These are phyloP conservation scores for Pythium monospermum DNA, from an alignment of 352 stramenopile species.

Conservation along the genomic window DNA sequence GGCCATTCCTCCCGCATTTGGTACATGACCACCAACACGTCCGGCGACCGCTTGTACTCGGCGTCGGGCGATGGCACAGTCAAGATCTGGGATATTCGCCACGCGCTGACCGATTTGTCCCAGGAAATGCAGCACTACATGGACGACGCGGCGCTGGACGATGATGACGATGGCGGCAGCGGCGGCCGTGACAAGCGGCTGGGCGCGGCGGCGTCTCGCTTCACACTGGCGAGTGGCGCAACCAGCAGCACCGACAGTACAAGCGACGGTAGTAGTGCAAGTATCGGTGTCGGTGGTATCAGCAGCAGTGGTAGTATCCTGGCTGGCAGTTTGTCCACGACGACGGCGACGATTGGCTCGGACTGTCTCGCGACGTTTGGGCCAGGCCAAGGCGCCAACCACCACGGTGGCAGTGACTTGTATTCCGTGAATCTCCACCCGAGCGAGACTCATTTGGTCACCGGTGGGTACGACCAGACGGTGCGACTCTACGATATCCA, in stretches of 20 bases:
- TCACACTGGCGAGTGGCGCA: neutral
- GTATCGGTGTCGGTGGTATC: no score
- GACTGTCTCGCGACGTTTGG: slow-evolving; percentile 22
- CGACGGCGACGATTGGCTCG: slow-evolving; percentile 2
- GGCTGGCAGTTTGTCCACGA: neutral
- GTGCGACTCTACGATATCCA: slow-evolving; percentile 83
- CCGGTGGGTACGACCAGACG: slow-evolving; percentile 83
- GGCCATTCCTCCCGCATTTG: slow-evolving; percentile 83
- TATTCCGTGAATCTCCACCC: slow-evolving; percentile 85
- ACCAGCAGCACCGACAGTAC: slow-evolving; percentile 2
- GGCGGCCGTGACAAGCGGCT: no score
- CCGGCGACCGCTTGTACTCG: slow-evolving; percentile 67
- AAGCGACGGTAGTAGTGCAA: neutral
- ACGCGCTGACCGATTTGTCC: slow-evolving; percentile 32
- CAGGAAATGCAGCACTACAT: slow-evolving; percentile 32
- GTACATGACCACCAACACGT: slow-evolving; percentile 65
- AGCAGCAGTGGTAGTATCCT: no score
- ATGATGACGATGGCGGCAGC: slow-evolving; percentile 36
- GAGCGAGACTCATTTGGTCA: slow-evolving; percentile 83
- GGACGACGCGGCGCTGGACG: slow-evolving; percentile 26
- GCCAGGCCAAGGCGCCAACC: slow-evolving; percentile 27
- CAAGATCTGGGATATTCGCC: slow-evolving; percentile 83
- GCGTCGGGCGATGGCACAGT: slow-evolving; percentile 79
- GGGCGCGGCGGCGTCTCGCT: slow-evolving; percentile 9
- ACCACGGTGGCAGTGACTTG: slow-evolving; percentile 45